Evolutionary conservation across 768 basidiomycete genomes (phyloP), one percentile per base, ranked within the genome.

Genomic region (Cubamyces lactineus): DNA sequence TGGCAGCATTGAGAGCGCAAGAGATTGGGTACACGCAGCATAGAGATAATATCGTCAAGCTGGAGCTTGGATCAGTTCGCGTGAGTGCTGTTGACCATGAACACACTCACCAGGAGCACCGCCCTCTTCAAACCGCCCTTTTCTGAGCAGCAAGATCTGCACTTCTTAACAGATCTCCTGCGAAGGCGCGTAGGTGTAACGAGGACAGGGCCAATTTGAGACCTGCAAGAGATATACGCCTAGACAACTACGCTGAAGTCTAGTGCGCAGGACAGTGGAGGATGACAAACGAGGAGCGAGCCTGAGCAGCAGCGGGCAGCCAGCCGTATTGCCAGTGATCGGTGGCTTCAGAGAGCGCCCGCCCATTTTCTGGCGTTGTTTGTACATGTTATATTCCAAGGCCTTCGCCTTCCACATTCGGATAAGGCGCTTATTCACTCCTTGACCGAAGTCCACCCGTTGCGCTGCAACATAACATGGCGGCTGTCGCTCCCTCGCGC

Each of bases 401-500:
- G 64, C 47, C 49, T 23, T 40, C 56, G 59, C 62, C 53, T 65
- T 56, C 57, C 56, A 19, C 30, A 57, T 46, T 58, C 16, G 51
- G 59, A 34, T 11, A 12, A 23, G 3, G 9, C 19, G 40, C 48
- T 47, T 51, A 46, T 23, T 49, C 54, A 47, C 51, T 49, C 34
- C 50, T 46, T 30, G 17, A n/a, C 17, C 49, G 19, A 41, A 15
- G 30, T 28, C 40, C 53, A 24, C 34, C 26, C 19, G 2, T 34
- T n/a, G 52, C 26, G 45, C 23, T 38, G n/a, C 21, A 24, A 42
- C 17, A 53, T 40, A 53, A 21, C 40, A 69, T 68, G 68, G 53
- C 68, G 8, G 78, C 78, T 74, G 55, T 83, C n/a, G 67, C 76
- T 4, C 79, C 81, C 21, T 77, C 82, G 40, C 83, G 86, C 53